These are phyloP conservation scores for Lactifluus pinguis DNA, from an alignment of 768 basidiomycete species.

Conservation along the genomic window DNA sequence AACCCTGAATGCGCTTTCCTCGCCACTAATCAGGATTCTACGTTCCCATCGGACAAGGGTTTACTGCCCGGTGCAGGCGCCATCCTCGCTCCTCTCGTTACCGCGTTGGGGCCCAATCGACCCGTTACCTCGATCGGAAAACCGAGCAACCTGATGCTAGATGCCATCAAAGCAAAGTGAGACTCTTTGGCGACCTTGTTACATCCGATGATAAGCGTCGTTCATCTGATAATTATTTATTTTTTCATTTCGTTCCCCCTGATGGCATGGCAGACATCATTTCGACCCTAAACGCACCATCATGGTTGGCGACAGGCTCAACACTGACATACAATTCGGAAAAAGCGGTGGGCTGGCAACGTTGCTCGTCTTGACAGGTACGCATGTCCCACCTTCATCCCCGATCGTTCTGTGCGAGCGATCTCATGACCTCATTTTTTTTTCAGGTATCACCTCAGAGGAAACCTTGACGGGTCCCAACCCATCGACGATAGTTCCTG, in stretches of 20 bases:
- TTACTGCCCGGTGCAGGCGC: conserved; percentile 82
- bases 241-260: background rate
- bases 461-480: conserved; percentile 64
- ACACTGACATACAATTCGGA: conserved; percentile 94
- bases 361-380: conserved; percentile 88
- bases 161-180: conserved; percentile 78
- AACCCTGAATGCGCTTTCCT: conserved; percentile 78
- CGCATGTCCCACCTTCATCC: conserved; percentile 8
- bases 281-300: conserved; percentile 83
- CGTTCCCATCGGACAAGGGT: conserved; percentile 67
- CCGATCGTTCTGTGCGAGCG: background rate
- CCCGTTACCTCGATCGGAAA: conserved; percentile 82
- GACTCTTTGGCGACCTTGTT: conserved; percentile 15
- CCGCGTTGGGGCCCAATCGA: conserved; percentile 43
- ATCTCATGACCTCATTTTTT: background rate
- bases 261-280: conserved; percentile 46
- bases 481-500: conserved; percentile 65
- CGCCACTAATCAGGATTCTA: conserved; percentile 88
- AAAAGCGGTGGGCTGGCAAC: conserved; percentile 78
- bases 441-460: conserved; percentile 66
- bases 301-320: conserved; percentile 93
- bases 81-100: conserved; percentile 73
- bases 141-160: conserved; percentile 85
- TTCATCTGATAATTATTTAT: conserved; percentile 1
- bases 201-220: background rate